phyloP scores from a whole-genome alignment of 176 grass and related monocot genomes.

The Musa troglodytarum region DNA sequence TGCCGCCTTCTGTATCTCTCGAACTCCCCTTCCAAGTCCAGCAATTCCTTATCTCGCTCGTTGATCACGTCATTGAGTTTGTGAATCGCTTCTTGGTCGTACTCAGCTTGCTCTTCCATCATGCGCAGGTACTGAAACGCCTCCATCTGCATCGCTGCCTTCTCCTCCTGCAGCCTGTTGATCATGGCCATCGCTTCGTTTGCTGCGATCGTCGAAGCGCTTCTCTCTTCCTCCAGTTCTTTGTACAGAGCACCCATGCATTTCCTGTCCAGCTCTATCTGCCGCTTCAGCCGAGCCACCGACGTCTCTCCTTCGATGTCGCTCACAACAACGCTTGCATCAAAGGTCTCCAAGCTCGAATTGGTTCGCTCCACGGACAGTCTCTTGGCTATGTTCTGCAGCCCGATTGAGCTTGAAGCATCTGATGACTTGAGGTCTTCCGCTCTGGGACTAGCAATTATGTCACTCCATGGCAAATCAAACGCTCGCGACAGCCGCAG shows the following conservation, averaged over 20 bases:
- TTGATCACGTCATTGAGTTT: conserved; percentile 4
- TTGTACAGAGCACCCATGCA: conserved; percentile 10
- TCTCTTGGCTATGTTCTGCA: conserved; percentile 44
- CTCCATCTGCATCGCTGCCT: conserved; percentile 17
- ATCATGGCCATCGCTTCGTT: conserved; percentile 21
- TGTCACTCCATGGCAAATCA: conserved; percentile 24
- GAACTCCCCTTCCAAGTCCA: not conserved
- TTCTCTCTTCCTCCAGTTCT: conserved; percentile 15
- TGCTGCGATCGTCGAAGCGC: conserved; percentile 6
- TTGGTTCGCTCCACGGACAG: conserved; percentile 38
- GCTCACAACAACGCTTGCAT: conserved; percentile 12
- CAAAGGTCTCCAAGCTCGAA: conserved; percentile 32
- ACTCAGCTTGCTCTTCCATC: conserved; percentile 19
- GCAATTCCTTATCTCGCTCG: conserved; percentile 9
- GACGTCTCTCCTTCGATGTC: conserved; percentile 15
- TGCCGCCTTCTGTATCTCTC: conserved; percentile 3
- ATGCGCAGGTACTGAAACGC: conserved; percentile 10
- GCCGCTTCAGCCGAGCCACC: not conserved
- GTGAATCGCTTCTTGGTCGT: conserved; percentile 15
- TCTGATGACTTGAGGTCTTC: conserved; percentile 36
- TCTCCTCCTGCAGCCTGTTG: conserved; percentile 19
- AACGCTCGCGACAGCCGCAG: conserved; percentile 42
- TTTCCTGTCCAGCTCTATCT: conserved; percentile 12
- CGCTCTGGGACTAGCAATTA: conserved; percentile 23
- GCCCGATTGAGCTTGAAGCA: not conserved